Evolutionary conservation across 1,139 yeast species (phyloP).

Genomic region (Candida dubliniensis): DNA sequence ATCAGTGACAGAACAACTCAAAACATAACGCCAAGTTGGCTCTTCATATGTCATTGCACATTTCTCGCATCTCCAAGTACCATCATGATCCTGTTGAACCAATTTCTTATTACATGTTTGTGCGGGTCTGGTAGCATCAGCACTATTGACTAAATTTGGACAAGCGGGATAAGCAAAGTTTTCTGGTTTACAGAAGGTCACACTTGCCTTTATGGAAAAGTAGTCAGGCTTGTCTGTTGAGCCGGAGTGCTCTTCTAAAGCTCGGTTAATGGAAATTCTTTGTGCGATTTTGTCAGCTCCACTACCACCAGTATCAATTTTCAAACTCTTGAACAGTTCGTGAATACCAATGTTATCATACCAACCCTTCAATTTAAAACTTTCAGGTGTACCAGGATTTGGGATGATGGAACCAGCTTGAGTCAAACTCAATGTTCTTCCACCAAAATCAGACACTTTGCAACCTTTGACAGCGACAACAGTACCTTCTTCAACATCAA

Average conservation of each 20-base stretch:
- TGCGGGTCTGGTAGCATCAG: slow-evolving; percentile 20
- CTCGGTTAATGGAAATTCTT: slow-evolving; percentile 67
- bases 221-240: slow-evolving; percentile 75
- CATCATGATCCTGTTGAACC: slow-evolving; percentile 66
- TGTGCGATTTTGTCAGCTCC: slow-evolving; percentile 42
- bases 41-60: slow-evolving; percentile 68
- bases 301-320: slow-evolving; percentile 19
- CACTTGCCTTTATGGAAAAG: slow-evolving; percentile 71
- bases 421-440: slow-evolving; percentile 79
- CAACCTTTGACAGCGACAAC: slow-evolving; percentile 93
- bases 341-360: slow-evolving; percentile 75
- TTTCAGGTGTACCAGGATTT: slow-evolving; percentile 88
- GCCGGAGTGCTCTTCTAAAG: slow-evolving; percentile 71
- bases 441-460: slow-evolving; percentile 85
- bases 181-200: slow-evolving; percentile 70
- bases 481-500: slow-evolving; percentile 71
- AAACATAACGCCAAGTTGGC: slow-evolving; percentile 78
- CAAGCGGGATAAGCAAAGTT: slow-evolving; percentile 93
- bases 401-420: slow-evolving; percentile 73
- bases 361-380: slow-evolving; percentile 92
- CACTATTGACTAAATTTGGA: slow-evolving; percentile 38
- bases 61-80: slow-evolving; percentile 90
- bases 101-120: slow-evolving; percentile 76
- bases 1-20: slow-evolving; percentile 73
- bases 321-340: slow-evolving; percentile 63